Evolutionary conservation across 495 filamentous ascomycete genomes (phyloP), one percentile per base, ranked within the genome.

Genomic region (Neurospora pannonica): DNA sequence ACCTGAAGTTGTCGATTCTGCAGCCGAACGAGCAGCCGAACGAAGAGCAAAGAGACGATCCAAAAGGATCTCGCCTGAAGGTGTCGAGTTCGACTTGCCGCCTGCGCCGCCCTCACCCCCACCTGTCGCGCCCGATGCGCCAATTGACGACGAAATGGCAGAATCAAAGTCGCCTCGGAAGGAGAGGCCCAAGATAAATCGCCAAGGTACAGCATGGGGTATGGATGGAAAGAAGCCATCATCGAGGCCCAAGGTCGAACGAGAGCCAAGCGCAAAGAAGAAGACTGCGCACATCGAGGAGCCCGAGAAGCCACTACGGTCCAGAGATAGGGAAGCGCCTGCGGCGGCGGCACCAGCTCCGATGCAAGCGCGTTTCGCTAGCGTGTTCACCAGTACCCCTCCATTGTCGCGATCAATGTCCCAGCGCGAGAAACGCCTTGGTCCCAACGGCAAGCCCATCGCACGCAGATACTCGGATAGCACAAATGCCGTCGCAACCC

Each of bases 371-470:
- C 85, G 86, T 38, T 79, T 86, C 71, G 74, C 83, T 28, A 86
- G 84, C 73, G 81, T 88, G 70, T 88, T 89, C 72, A 81, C 86
- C 40, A 84, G 82, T 76, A 84, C 86, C 4, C 85, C 86, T 13
- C 86, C 87, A 24, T 70, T 88, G 10, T 86, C 87, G 69, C 85
- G 86, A 39, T 86, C 87, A 13, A 83, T 83, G 77, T 86, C 87
- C 24, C 82, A 81, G 38, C 83, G 85, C 42, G 86, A 88, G 36
- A 88, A 85, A 77, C 82, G 86, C 21, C 76, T 76, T 67, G 72
- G 76, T 74, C 62, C 79, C 38, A 75, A 78, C 72, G 71, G 80
- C 42, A 84, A 83, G 73, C 81, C 82, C 73, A 83, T 84, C 70
- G 87, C 87, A 40, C 85, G 87, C 19, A 84, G 85, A 19, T 80